phyloP scores from a whole-genome alignment of 2,329 filamentous ascomycete genomes.

The Cercospora nicotianae region DNA sequence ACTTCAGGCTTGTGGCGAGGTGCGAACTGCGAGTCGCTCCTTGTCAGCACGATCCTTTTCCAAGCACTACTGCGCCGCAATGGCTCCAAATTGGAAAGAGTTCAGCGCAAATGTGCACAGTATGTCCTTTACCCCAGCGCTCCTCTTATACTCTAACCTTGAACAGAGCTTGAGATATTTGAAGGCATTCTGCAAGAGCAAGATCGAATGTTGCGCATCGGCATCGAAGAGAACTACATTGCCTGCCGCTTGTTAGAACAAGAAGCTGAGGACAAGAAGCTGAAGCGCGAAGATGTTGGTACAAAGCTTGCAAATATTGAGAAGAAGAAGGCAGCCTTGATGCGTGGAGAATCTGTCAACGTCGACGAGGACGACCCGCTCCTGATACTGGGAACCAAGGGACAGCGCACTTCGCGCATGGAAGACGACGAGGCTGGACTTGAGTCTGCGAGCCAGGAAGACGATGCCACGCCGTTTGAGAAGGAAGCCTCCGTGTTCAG shows the following conservation, averaged over 20 bases:
- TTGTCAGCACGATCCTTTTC: not conserved
- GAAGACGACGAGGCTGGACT: not conserved
- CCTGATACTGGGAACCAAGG: not conserved
- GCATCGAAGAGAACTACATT: not conserved
- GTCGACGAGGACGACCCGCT: not conserved
- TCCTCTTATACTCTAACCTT: not conserved
- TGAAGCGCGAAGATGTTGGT: not conserved
- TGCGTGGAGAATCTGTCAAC: not conserved
- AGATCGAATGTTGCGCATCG: not conserved
- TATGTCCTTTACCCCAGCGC: not conserved
- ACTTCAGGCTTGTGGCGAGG: not conserved
- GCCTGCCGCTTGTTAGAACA: not conserved
- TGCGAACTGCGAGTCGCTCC: not conserved
- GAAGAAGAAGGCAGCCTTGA: not conserved
- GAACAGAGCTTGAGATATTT: not conserved
- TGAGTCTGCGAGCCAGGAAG: not conserved
- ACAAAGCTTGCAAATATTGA: not conserved
- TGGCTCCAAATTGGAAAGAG: not conserved
- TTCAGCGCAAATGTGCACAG: not conserved
- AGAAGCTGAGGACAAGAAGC: not conserved
- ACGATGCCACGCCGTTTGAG: not conserved
- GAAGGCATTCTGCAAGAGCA: not conserved
- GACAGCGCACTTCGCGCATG: not conserved
- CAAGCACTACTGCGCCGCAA: not conserved
- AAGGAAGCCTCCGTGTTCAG: not conserved